Conservation (phyloP, 345 rosid genomes). For the Cardamine resedifolia region DNA sequence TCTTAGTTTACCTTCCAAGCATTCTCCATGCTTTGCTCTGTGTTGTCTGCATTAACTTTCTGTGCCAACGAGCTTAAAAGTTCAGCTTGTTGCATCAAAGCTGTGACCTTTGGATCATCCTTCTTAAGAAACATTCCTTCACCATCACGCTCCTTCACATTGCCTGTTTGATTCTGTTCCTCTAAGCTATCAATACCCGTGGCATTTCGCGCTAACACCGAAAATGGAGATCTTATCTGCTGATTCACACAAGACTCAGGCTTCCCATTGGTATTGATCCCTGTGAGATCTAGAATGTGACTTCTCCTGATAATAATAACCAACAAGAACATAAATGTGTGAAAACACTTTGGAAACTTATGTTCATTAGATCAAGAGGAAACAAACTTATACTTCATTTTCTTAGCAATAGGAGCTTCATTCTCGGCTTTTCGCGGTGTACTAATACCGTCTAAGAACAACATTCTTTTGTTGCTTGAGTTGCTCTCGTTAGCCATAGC, state of each 20-base stretch:
- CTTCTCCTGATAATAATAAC: slow-evolving; percentile 52
- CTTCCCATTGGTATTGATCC: slow-evolving; percentile 39
- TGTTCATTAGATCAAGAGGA: background rate
- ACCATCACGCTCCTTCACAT: slow-evolving; percentile 56
- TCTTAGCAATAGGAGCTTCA: slow-evolving; percentile 49
- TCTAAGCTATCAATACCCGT: slow-evolving; percentile 38
- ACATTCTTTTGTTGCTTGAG: slow-evolving; percentile 63
- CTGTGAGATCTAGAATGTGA: slow-evolving; percentile 53
- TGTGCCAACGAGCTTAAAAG: slow-evolving; percentile 74
- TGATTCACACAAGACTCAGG: slow-evolving; percentile 27
- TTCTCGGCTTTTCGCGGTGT: slow-evolving; percentile 32
- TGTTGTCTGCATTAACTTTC: slow-evolving; percentile 70
- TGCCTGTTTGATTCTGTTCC: slow-evolving; percentile 38
- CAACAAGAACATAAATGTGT: background rate
- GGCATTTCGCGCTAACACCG: slow-evolving; percentile 59
- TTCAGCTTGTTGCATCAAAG: slow-evolving; percentile 94
- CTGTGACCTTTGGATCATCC: slow-evolving; percentile 81
- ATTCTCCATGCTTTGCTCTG: slow-evolving; percentile 88
- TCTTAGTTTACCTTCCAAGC: slow-evolving; percentile 83
- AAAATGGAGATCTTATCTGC: slow-evolving; percentile 64
- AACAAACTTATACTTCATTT: slow-evolving; percentile 43
- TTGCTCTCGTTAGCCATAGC: slow-evolving; percentile 68
- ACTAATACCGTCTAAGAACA: slow-evolving; percentile 44
- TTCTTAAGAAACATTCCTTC: slow-evolving; percentile 68
- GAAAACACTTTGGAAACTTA: background rate